Conservation (phyloP, 768 basidiomycete genomes). For the Tricholoma furcatifolium region DNA sequence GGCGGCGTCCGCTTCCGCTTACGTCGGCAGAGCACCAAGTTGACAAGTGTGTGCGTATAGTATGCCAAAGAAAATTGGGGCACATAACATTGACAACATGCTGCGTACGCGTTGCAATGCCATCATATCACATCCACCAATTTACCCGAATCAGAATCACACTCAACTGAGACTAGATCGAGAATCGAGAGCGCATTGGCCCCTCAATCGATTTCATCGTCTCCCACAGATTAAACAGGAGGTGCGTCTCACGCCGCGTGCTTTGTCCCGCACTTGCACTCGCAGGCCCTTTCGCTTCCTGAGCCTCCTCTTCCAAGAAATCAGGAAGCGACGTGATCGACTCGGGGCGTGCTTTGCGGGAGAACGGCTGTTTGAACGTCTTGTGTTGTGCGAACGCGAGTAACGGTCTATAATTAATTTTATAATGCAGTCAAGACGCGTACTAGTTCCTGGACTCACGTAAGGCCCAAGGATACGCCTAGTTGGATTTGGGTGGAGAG, state of each 20-base stretch:
- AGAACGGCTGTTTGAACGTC: slow-evolving; percentile 50
- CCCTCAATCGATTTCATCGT: too few relatives aligned
- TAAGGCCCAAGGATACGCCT: slow-evolving; percentile 51
- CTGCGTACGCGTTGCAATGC: too few relatives aligned
- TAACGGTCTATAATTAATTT: slow-evolving; percentile 37
- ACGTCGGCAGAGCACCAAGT: not conserved
- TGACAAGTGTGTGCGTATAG: not conserved
- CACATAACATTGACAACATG: too few relatives aligned
- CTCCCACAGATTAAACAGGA: slow-evolving; percentile 26
- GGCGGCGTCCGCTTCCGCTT: not conserved
- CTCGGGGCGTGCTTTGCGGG: slow-evolving; percentile 25
- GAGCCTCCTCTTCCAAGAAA: slow-evolving; percentile 15
- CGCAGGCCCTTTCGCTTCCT: not conserved
- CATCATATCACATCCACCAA: too few relatives aligned
- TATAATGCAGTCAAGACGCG: not conserved
- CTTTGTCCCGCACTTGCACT: not conserved
- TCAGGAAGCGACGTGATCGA: slow-evolving; percentile 8
- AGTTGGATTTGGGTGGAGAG: slow-evolving; percentile 49
- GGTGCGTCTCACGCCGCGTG: slow-evolving; percentile 19
- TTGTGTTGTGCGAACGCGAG: slow-evolving; percentile 55
- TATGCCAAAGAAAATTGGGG: not conserved
- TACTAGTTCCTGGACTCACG: slow-evolving; percentile 39
- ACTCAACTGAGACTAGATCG: slow-evolving; percentile 24
- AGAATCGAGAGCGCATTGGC: slow-evolving; percentile 16
- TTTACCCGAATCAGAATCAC: not conserved